These are phyloP conservation scores for Craspedostauros australis DNA, from an alignment of 108 stramenopile species.

Conservation along the genomic window DNA sequence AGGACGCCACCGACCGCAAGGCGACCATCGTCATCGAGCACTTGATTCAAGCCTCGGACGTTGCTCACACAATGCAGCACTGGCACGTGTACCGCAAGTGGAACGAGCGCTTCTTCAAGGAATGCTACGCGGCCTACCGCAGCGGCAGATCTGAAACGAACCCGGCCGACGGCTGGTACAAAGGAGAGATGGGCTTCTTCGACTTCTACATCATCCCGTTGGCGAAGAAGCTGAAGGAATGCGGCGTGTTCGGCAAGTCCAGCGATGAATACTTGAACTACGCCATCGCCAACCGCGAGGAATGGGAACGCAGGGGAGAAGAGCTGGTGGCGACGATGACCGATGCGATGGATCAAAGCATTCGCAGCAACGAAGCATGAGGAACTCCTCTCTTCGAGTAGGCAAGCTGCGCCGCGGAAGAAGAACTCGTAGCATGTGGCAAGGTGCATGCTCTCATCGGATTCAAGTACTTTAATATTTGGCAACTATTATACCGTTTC, in stretches of 20 bases:
- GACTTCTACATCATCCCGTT: slow-evolving; percentile 5
- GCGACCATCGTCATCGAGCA: slow-evolving; percentile 28
- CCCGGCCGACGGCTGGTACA: neutral
- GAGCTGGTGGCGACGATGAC: neutral
- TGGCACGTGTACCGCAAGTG: slow-evolving; percentile 40
- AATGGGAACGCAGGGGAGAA: neutral
- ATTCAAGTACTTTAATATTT: too few relatives aligned
- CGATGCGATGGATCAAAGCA: too few relatives aligned
- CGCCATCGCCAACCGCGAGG: neutral
- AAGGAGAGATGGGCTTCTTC: slow-evolving; percentile 7
- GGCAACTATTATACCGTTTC: too few relatives aligned
- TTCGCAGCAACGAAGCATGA: too few relatives aligned
- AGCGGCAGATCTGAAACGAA: neutral
- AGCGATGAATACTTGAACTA: slow-evolving; percentile 11
- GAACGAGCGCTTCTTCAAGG: slow-evolving; percentile 38
- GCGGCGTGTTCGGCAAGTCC: slow-evolving; percentile 4
- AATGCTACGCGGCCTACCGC: slow-evolving; percentile 8
- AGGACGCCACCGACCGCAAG: neutral
- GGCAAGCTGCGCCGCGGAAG: too few relatives aligned
- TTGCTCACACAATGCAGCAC: slow-evolving; percentile 30
- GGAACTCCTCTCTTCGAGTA: too few relatives aligned
- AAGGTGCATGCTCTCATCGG: too few relatives aligned
- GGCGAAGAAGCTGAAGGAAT: slow-evolving; percentile 8
- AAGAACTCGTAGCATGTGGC: too few relatives aligned
- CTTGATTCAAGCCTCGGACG: slow-evolving; percentile 29